A percentile compares a stretch with the other conserved stretches of the same genome.
Evolutionary conservation across 768 basidiomycete genomes (phyloP).

Genomic region (Mycena pura): DNA sequence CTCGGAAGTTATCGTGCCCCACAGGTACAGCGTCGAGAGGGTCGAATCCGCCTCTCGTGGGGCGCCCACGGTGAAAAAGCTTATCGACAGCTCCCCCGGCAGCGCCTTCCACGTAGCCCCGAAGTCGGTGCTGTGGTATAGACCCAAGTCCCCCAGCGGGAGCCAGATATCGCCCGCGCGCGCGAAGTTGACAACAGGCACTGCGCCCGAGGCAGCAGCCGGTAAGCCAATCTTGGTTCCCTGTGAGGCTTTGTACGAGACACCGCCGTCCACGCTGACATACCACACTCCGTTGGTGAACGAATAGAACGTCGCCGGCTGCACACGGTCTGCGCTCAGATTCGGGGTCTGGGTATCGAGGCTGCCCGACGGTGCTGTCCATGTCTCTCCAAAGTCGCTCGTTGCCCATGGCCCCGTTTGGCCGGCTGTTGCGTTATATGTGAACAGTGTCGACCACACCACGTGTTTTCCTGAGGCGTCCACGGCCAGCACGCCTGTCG

Average conservation of each 20-base stretch:
- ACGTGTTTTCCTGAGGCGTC: slow-evolving; percentile 1
- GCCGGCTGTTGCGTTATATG: neutral
- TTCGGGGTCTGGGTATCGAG: slow-evolving; percentile 4
- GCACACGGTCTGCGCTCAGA: slow-evolving; percentile 8
- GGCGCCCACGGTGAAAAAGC: slow-evolving; percentile 5
- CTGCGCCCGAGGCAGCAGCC: slow-evolving; percentile 2
- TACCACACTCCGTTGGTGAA: slow-evolving; percentile 4
- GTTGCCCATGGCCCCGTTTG: slow-evolving; percentile 5
- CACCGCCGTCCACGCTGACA: slow-evolving; percentile 5
- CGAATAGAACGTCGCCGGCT: slow-evolving; percentile 4
- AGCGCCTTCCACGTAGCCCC: slow-evolving; percentile 3
- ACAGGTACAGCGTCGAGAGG: slow-evolving; percentile 1
- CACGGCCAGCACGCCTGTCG: slow-evolving; percentile 4
- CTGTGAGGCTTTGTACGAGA: slow-evolving; percentile 5
- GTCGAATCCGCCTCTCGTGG: slow-evolving; percentile 5
- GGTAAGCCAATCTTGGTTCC: slow-evolving; percentile 9
- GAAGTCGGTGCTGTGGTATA: slow-evolving; percentile 5
- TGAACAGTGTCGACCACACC: slow-evolving; percentile 4
- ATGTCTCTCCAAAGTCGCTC: slow-evolving; percentile 5
- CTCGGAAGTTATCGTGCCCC: slow-evolving; percentile 1
- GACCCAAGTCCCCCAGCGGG: neutral
- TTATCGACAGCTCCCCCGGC: slow-evolving; percentile 3
- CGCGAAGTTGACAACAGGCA: slow-evolving; percentile 5
- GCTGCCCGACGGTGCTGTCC: slow-evolving; percentile 4
- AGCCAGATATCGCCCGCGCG: slow-evolving; percentile 4